Evolutionary conservation across 331 rosid species (phyloP).

Genomic region (Quercus tomentella): DNA sequence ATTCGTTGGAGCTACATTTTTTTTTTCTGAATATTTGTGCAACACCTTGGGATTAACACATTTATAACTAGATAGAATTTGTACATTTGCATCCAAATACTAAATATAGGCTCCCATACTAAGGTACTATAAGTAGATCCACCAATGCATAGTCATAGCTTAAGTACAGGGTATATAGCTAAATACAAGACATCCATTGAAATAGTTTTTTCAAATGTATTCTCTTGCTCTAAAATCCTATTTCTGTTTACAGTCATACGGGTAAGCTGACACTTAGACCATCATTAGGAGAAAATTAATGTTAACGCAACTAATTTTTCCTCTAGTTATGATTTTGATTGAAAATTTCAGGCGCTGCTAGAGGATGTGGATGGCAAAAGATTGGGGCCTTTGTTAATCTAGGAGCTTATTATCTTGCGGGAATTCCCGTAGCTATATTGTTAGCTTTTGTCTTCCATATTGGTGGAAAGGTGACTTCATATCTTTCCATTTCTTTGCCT

Average conservation of each 20-base stretch:
- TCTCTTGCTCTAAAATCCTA: neutral
- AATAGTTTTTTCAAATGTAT: too few relatives aligned
- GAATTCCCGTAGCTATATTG: conserved; percentile 31
- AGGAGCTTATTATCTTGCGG: conserved; percentile 44
- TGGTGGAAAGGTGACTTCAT: conserved; percentile 40
- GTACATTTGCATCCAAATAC: too few relatives aligned
- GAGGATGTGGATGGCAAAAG: conserved; percentile 48
- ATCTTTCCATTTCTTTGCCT: neutral
- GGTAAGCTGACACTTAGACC: neutral
- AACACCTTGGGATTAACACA: neutral
- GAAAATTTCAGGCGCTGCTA: conserved; percentile 19
- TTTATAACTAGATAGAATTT: neutral
- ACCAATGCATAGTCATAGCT: too few relatives aligned
- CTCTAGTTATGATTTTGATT: neutral
- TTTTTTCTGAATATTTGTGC: too few relatives aligned
- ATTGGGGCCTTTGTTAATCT: conserved; percentile 41
- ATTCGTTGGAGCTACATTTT: neutral
- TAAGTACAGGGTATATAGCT: too few relatives aligned
- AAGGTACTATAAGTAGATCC: too few relatives aligned
- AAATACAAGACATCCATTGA: too few relatives aligned
- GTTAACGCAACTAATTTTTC: neutral
- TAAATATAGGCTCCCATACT: neutral
- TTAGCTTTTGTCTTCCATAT: conserved; percentile 39
- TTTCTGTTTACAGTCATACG: neutral
- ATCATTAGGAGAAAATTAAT: neutral